Conservation (phyloP, 1,284 basidiomycete species). For the Xerocomus nothofagi region DNA sequence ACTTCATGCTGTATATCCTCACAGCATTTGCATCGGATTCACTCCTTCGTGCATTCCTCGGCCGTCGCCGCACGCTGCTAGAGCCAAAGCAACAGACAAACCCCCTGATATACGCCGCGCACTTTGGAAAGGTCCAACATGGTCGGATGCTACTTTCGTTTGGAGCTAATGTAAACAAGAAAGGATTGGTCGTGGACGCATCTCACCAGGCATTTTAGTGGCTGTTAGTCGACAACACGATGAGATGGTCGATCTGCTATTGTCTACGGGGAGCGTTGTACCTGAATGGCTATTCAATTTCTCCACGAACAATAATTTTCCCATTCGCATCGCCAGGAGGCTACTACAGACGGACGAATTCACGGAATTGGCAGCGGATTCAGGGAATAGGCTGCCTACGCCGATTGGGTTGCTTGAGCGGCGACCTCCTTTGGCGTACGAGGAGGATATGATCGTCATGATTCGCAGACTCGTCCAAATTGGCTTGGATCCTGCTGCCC, state of each 20-base stretch:
- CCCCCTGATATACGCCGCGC: constrained; percentile 8
- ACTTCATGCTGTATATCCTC: constrained; percentile 8
- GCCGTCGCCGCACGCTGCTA: background rate
- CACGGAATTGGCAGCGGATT: constrained; percentile 9
- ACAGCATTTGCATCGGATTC: constrained; percentile 5
- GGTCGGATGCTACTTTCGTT: background rate
- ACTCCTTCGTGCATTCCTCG: constrained; percentile 4
- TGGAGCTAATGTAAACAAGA: constrained; percentile 9
- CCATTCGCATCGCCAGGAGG: constrained; percentile 1
- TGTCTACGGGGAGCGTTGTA: background rate
- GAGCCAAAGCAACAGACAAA: background rate
- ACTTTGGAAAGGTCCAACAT: constrained; percentile 4
- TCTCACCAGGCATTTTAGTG: background rate
- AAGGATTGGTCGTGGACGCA: background rate
- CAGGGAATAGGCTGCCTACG: background rate
- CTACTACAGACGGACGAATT: constrained; percentile 11
- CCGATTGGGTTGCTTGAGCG: background rate
- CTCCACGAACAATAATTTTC: background rate
- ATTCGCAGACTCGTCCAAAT: constrained; percentile 5
- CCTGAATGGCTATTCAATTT: background rate
- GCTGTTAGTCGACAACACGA: constrained; percentile 6
- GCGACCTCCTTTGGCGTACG: background rate
- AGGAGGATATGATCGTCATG: constrained; percentile 5
- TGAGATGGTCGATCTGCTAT: background rate
- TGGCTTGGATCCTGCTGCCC: background rate